Evolutionary conservation across 2,329 filamentous ascomycete genomes (phyloP).

Genomic region (Colletotrichum viniferum): DNA sequence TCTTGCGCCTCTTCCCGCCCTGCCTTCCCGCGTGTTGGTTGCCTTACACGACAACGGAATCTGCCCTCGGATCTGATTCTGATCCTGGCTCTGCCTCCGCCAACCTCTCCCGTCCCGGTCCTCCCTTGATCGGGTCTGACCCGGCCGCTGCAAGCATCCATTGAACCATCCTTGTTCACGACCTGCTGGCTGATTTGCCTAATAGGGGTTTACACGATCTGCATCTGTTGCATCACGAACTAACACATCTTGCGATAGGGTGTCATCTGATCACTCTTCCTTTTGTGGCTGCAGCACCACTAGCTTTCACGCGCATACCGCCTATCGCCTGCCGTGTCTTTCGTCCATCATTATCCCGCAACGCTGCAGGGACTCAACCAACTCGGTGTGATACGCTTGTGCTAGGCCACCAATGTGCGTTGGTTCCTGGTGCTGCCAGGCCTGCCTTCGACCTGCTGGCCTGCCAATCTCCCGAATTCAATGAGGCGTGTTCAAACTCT

Average conservation of each 20-base stretch:
- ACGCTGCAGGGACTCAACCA: neutral
- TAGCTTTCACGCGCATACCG: neutral
- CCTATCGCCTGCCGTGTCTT: neutral
- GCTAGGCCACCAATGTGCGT: neutral
- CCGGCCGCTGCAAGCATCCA: neutral
- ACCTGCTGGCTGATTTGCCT: neutral
- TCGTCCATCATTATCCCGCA: neutral
- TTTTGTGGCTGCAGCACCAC: slow-evolving; percentile 7
- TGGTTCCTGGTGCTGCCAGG: neutral
- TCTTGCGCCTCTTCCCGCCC: neutral
- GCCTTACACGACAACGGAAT: neutral
- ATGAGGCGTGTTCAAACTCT: neutral
- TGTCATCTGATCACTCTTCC: slow-evolving; percentile 13
- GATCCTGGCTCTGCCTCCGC: neutral
- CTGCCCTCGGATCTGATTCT: neutral
- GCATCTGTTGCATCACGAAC: neutral
- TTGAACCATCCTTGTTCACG: neutral
- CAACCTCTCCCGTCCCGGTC: neutral
- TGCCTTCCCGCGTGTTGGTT: neutral
- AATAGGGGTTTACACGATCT: neutral
- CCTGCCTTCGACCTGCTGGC: neutral
- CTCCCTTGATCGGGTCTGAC: neutral
- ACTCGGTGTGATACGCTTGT: neutral
- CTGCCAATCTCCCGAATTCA: neutral
- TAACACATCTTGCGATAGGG: neutral